Base-by-base conservation (phyloP, 164 flowering plant species). In the Berberis vulgaris region DNA sequence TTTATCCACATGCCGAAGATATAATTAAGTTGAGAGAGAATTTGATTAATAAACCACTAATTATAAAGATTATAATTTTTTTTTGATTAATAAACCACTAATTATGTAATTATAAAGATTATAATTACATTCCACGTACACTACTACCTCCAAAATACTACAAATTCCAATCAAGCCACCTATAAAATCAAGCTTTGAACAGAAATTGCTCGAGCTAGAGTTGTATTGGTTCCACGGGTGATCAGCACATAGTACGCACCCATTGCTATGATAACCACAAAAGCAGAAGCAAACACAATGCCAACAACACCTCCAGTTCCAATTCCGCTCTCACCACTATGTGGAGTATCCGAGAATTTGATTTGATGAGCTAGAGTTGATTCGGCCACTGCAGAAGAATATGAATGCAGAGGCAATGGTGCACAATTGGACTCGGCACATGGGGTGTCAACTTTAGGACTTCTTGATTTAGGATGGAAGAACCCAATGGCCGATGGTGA, bases 401-500 rank as follows among this genome's bases (percentile, higher is more conserved):
- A 12, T 9, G 26, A 26, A 26, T 67, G 46, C 39, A 73, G 8
- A 1, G 85, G 76, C 78, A 83, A 49, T 9, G 88, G 80, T 2
- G 86, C 69, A 70, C 88, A 78, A 55, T 57, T 53, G 6, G 84
- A 68, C 38, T 43, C 60, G 7, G 66, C 66, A 54, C 80, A 79
- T 0, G 77, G 68, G 43, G 57, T 59, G 9, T 56, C 61, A 39
- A 46, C 46, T 1, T 40, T 58, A 1, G 78, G 69, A 3, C 54
- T 12, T 71, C 65, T 2, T 2, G 26, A 26, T 26, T 77, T 70
- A 0, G 96, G 90, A 64, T 91, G 86, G 81, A 91, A 91, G 75
- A 88, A 88, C 0, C 80, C 84, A 26, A 69, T 70, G 56, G 96
- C 89, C 8, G 83, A 71, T 9, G 96, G 97, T 0, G 97, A 75